Evolutionary conservation across 1,284 basidiomycete species (phyloP), one percentile per base, ranked within the genome.

Genomic region (Fomitopsis betulina): DNA sequence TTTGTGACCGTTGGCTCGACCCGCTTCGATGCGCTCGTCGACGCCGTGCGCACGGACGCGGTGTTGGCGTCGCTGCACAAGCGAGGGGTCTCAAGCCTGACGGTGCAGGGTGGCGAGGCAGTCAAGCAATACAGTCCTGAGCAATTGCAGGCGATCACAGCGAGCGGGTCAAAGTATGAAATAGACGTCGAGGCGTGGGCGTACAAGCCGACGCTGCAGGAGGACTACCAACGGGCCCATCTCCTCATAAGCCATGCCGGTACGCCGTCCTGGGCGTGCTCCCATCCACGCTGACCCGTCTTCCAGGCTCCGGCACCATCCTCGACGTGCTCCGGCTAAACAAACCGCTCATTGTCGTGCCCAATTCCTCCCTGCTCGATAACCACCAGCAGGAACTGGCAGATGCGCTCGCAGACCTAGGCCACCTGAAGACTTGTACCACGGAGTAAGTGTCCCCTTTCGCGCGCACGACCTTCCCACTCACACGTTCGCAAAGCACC

Each of bases 321-420:
- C 79, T 98, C 39, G 93, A 96, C 52, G 93, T 90, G 12, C 77
- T 98, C 45, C 81, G 95, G 27, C 78, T 83, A 54, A 75, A 78
- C 33, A 92, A 89, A 66, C 82, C 84, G 7, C 76, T 98, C 62
- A 86, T 99, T 62, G 91, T 93, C 13, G 87, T 98, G 1, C 94
- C 95, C 12, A 99, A 99, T 70, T 78, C 87, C 33, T 87, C 89
- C 1, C 76, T 99, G 50, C 85, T 96, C 74, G 91, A 98, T 73
- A 92, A 98, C 72, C 96, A 99, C 68, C 96, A 99, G 76, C 79
- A 85, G 47, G 94, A 99, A 68, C 79, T 99, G 5, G 94, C 96
- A 0, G 74, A 81, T 43, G 86, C 87, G 17, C 77, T 98, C 53
- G 76, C 76, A 19, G 71, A 72, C 23, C 78, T 85, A 32, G 83